These are phyloP conservation scores for Oryza brachyantha DNA, from an alignment of 176 grass and related monocot species.

Conservation along the genomic window DNA sequence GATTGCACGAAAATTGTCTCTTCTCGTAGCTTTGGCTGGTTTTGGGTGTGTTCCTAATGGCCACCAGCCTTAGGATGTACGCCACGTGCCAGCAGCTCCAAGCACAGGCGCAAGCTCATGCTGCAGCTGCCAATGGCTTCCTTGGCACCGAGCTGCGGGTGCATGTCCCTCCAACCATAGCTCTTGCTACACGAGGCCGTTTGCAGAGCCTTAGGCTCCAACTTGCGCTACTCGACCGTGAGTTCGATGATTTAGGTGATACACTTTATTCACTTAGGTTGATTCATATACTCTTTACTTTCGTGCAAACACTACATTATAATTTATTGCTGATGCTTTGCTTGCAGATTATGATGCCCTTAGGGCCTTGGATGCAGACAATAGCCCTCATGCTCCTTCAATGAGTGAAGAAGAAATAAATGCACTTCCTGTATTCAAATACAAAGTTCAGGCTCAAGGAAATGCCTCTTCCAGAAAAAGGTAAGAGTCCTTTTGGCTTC, in stretches of 20 bases:
- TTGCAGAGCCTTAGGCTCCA: conserved; percentile 89
- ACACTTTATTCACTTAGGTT: neutral
- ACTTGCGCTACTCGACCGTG: conserved; percentile 86
- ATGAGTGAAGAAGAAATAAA: conserved; percentile 99
- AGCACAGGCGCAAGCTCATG: conserved; percentile 70
- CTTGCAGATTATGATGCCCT: conserved; percentile 89
- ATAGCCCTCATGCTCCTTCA: conserved; percentile 63
- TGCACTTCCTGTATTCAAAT: conserved; percentile 86
- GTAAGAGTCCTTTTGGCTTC: conserved; percentile 38
- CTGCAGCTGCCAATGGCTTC: conserved; percentile 58
- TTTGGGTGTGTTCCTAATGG: conserved; percentile 82
- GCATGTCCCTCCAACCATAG: conserved; percentile 75
- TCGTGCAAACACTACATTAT: conserved; percentile 11
- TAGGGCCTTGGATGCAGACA: conserved; percentile 81
- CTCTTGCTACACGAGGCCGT: conserved; percentile 66
- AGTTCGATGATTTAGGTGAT: conserved; percentile 97
- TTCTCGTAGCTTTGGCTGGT: conserved; percentile 80
- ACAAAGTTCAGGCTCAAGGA: conserved; percentile 52
- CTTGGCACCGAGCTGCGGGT: conserved; percentile 81
- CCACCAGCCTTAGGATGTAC: conserved; percentile 85
- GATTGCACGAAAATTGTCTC: conserved; percentile 9
- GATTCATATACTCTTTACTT: conserved; percentile 19
- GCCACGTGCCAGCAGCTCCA: conserved; percentile 91
- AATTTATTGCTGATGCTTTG: conserved; percentile 15
- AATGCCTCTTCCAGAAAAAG: conserved; percentile 43